Evolutionary conservation across 148 eudicot genomes (phyloP), one percentile per base, ranked within the genome.

Genomic region (Rhododendron ovatum): DNA sequence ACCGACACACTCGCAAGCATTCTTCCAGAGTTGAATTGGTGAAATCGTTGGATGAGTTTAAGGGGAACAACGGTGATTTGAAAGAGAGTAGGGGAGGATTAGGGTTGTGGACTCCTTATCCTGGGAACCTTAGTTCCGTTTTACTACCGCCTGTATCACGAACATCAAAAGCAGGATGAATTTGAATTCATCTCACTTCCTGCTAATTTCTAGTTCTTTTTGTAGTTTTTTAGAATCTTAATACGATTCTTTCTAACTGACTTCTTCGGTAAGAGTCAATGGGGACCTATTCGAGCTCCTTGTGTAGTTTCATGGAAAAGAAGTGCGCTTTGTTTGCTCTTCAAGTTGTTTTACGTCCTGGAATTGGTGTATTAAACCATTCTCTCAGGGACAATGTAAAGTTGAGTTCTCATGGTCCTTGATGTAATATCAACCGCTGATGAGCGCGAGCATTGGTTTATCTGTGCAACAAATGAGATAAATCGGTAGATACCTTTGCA

Each of bases 71-170:
- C 33, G 82, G 90, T 7, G 69, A 87, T 14, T 88, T 95, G 89
- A 94, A 88, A 85, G 99, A 95, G 87, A 94, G 93, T 83, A 91
- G 92, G 85, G 99, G 98, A 83, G 99, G 99, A 48, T 92, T 94
- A n/a, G 99, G 99, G 43, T 83, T 97, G 88, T 97, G 99, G 99
- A 92, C 94, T 81, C 98, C 98, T 80, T 97, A 97, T 85, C 99
- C 98, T 39, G 95, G 89, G 48, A 86, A 97, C 87, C 93, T 97
- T 85, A 84, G 91, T 80, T 91, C 88, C n/a, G 98, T 97, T 86
- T 92, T 89, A 53, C 88, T 94, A 89, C 99, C 98, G 39, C 89
- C 90, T 81, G 95, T 95, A 86, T 89, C 90, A 61, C 91, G 98
- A 93, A 91, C 98, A 85, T 97, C 98, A 18, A 97, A 95, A 91